Evolutionary conservation across 306 rosid genomes (phyloP).

Genomic region (Macrotyloma uniflorum): DNA sequence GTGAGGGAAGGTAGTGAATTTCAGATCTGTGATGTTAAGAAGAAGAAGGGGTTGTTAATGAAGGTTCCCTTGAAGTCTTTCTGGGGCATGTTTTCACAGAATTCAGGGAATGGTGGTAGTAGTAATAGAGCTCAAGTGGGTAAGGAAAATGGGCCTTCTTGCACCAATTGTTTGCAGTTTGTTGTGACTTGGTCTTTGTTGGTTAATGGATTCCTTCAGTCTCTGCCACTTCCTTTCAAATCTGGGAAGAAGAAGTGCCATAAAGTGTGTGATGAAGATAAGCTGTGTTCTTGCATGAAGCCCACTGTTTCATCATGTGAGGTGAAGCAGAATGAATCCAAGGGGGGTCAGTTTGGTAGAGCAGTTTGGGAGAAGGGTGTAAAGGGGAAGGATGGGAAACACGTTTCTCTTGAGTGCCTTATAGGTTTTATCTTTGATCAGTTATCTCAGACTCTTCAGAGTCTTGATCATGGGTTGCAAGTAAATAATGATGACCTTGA

Average conservation of each 20-base stretch:
- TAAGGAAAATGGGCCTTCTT: conserved; percentile 70
- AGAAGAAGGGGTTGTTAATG: conserved; percentile 63
- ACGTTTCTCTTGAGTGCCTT: conserved; percentile 68
- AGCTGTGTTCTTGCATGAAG: conserved; percentile 53
- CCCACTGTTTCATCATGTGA: conserved; percentile 58
- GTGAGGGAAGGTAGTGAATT: conserved; percentile 56
- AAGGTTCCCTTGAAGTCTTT: conserved; percentile 76
- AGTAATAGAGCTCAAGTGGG: conserved; percentile 47
- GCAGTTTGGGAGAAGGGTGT: conserved; percentile 42
- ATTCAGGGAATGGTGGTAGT: conserved; percentile 49
- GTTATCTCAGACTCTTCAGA: conserved; percentile 64
- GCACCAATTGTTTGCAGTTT: conserved; percentile 81
- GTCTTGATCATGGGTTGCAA: conserved; percentile 55
- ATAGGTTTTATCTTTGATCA: conserved; percentile 81
- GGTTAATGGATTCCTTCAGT: conserved; percentile 73
- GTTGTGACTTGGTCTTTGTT: conserved; percentile 79
- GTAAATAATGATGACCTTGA: conserved; percentile 38
- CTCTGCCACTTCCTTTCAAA: conserved; percentile 82
- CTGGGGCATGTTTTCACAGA: conserved; percentile 64
- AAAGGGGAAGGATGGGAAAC: conserved; percentile 56
- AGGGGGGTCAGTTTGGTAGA: conserved; percentile 40
- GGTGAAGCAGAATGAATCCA: conserved; percentile 57
- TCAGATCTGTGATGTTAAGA: conserved; percentile 71
- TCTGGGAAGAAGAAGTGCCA: conserved; percentile 69
- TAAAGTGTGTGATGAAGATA: conserved; percentile 63